Evolutionary conservation across 1,284 basidiomycete genomes (phyloP), one percentile per base, ranked within the genome.

Genomic region (Neotropicomus parvogracilis): DNA sequence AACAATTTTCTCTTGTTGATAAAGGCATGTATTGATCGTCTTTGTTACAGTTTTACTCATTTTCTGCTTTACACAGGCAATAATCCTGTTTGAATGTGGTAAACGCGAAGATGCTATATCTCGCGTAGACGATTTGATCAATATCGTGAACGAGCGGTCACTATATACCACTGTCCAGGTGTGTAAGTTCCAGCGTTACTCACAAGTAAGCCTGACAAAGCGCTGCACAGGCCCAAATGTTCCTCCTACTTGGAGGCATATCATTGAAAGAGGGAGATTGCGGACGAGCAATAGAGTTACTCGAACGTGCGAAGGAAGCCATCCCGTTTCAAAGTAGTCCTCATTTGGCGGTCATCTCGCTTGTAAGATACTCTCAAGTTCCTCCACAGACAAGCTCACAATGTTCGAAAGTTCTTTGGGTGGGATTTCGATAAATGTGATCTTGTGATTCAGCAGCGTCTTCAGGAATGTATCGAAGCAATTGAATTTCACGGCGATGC

Each of bases 1-100:
- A 45, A 34, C 5, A 53, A 29, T 2, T 11, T 44, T 21, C 34
- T 54, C 14, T 42, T 54, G 19, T 19, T 46, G 6, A 52, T 54
- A 29, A 54, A 55, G 40, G 53, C 33, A 33, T 20, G 26, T 13
- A 9, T 7, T 4, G 4, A 9, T 19, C 2, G 9, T 33, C 6
- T 1, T 19, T 7, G 2, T 21, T 3, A 11, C 3, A 13, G 3
- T n/a, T 21, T 21, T 51, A 35, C 13, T 3, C 6, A 35, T 2
- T 0, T 9, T 32, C 37, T 10, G 16, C 26, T 31, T 17, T 6
- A 7, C 6, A 9, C 12, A 54, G 53, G 48, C 53, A 3, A 24
- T 42, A 10, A 13, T 53, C 9, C 17, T 39, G 16, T 53, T 53
- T 13, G 32, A 24, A 24, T 42, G 40, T 11, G 43, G 50, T 3